phyloP scores from a whole-genome alignment of 495 filamentous ascomycete genomes.

The Jackrogersella minutella region DNA sequence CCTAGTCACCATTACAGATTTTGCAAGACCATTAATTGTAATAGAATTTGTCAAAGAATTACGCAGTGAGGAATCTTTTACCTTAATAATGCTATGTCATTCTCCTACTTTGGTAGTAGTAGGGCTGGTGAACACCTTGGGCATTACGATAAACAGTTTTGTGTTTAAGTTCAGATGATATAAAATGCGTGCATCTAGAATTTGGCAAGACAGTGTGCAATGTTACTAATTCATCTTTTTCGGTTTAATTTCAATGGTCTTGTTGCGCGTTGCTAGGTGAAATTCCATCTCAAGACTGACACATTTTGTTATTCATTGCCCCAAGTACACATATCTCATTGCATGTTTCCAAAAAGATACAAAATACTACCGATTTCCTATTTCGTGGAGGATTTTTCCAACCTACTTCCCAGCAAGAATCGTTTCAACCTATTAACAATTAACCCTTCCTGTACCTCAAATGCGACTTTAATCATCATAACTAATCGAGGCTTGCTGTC shows the following conservation, averaged over 20 bases:
- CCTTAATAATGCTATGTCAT: no score
- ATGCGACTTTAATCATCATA: no score
- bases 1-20: not conserved
- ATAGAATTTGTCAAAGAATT: no score
- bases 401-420: not conserved
- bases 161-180: not conserved
- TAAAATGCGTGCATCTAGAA: no score
- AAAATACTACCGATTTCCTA: not conserved
- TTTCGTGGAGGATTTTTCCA: not conserved
- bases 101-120: not conserved
- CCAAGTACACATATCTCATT: not conserved
- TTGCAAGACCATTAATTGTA: no score
- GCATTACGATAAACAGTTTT: not conserved
- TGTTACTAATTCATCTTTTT: no score
- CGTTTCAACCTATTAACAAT: not conserved
- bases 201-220: no score
- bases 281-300: no score
- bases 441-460: not conserved
- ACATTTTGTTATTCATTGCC: not conserved
- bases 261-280: no score
- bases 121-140: not conserved
- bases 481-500: no score
- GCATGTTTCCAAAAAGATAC: not conserved
- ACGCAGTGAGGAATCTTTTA: no score
- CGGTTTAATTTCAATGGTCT: no score